Percentiles rank a stretch among this genome's conserved stretches.
These are phyloP conservation scores for Cercophora sp. DNA, from an alignment of 495 filamentous ascomycete genomes.

Conservation along the genomic window DNA sequence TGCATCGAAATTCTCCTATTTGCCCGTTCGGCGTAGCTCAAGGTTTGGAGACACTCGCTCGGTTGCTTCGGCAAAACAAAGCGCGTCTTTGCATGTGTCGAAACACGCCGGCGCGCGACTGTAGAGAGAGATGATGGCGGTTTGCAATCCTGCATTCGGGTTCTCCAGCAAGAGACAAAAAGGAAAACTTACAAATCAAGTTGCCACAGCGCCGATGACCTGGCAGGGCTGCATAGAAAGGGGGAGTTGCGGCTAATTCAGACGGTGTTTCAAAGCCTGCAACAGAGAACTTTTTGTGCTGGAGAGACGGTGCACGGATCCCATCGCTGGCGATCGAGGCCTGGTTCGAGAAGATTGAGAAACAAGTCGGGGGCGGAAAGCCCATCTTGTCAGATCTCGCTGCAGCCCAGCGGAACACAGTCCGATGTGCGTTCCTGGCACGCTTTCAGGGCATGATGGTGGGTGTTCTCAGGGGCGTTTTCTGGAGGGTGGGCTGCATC, in stretches of 20 bases:
- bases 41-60: too few species aligned
- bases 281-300: neutral
- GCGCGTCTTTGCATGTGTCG: neutral
- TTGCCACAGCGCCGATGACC: neutral
- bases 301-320: conserved; percentile 9
- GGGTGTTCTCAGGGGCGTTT: conserved; percentile 1
- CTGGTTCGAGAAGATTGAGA: conserved; percentile 9
- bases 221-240: conserved; percentile 17
- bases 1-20: conserved; percentile 1
- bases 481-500: neutral
- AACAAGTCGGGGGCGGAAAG: neutral
- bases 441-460: conserved; percentile 2
- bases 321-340: neutral
- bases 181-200: neutral
- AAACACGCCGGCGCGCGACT: neutral
- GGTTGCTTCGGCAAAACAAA: neutral
- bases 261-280: conserved; percentile 16
- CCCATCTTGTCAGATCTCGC: conserved; percentile 8
- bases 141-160: neutral
- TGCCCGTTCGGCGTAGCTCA: neutral
- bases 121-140: neutral
- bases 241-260: conserved; percentile 19
- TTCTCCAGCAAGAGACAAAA: neutral
- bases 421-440: neutral
- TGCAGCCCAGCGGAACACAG: neutral